Evolutionary conservation across 352 stramenopile species (phyloP).

Genomic region (Hyaloperonospora brassicae): DNA sequence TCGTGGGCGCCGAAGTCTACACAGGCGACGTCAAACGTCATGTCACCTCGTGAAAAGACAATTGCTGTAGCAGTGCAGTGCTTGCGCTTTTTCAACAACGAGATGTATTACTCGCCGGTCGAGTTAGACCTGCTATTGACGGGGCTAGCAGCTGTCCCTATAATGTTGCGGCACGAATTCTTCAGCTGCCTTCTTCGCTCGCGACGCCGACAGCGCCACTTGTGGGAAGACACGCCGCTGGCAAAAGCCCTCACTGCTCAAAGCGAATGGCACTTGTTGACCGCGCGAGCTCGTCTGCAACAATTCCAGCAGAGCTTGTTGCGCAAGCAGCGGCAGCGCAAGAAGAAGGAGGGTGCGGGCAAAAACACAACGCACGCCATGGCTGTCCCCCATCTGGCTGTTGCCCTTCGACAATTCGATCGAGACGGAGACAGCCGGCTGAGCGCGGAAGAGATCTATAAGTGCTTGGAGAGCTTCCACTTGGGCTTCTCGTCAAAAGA

Average conservation of each 20-base stretch:
- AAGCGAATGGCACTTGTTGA: slow-evolving; percentile 94
- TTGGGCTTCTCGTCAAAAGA: slow-evolving; percentile 75
- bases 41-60: slow-evolving; percentile 21
- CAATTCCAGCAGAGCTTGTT: slow-evolving; percentile 78
- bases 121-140: slow-evolving; percentile 90
- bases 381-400: slow-evolving; percentile 38
- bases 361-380: slow-evolving; percentile 23
- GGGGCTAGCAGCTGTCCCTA: slow-evolving; percentile 48
- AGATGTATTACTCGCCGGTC: slow-evolving; percentile 94
- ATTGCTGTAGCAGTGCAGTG: slow-evolving; percentile 71
- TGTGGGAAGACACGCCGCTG: slow-evolving; percentile 92
- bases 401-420: slow-evolving; percentile 61
- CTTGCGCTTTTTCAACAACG: slow-evolving; percentile 97
- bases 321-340: slow-evolving; percentile 43
- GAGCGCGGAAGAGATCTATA: slow-evolving; percentile 62
- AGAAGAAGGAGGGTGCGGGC: slow-evolving; percentile 37
- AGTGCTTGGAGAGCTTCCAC: slow-evolving; percentile 83
- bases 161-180: slow-evolving; percentile 74
- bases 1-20: slow-evolving; percentile 29
- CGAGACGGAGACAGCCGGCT: slow-evolving; percentile 57
- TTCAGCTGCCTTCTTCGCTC: slow-evolving; percentile 82
- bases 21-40: slow-evolving; percentile 1
- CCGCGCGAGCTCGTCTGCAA: slow-evolving; percentile 68
- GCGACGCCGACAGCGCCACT: slow-evolving; percentile 91
- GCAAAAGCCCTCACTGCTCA: slow-evolving; percentile 96